phyloP scores from a whole-genome alignment of 257 asterid genomes.

The Solanum sejunctum region DNA sequence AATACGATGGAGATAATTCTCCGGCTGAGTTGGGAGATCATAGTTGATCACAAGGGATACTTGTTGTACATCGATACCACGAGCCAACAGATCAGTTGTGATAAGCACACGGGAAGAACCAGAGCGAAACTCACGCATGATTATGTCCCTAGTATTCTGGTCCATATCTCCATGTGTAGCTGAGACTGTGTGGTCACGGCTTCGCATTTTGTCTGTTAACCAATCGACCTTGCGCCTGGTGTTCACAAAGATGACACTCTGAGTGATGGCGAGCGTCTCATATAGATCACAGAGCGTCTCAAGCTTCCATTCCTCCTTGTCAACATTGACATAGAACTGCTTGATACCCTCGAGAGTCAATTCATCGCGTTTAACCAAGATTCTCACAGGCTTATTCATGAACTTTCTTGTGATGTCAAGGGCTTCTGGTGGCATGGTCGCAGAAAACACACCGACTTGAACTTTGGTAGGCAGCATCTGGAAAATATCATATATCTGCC shows the following conservation, averaged over 20 bases:
- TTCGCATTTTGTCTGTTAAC: constrained; percentile 67
- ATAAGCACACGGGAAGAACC: constrained; percentile 61
- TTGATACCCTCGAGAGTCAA: constrained; percentile 70
- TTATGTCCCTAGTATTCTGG: constrained; percentile 70
- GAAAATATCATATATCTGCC: constrained; percentile 63
- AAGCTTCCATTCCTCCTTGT: constrained; percentile 69
- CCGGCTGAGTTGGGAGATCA: constrained; percentile 74
- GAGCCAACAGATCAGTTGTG: constrained; percentile 57
- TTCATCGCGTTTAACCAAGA: constrained; percentile 72
- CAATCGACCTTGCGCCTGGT: constrained; percentile 76
- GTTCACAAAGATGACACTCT: constrained; percentile 70
- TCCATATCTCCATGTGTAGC: constrained; percentile 92
- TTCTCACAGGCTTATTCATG: constrained; percentile 69
- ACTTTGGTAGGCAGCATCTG: constrained; percentile 63
- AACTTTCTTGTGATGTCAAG: constrained; percentile 71
- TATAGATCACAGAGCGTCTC: constrained; percentile 73
- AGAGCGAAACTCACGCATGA: constrained; percentile 74
- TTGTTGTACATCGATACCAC: constrained; percentile 64
- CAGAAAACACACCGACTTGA: constrained; percentile 72
- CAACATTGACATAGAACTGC: constrained; percentile 64
- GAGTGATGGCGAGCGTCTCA: constrained; percentile 67
- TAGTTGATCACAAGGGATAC: constrained; percentile 71
- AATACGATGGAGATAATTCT: constrained; percentile 67
- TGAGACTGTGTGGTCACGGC: constrained; percentile 65
- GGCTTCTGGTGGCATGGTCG: constrained; percentile 83